Conservation (phyloP, 179 eudicot genomes). For the Gypsophila paniculata region DNA sequence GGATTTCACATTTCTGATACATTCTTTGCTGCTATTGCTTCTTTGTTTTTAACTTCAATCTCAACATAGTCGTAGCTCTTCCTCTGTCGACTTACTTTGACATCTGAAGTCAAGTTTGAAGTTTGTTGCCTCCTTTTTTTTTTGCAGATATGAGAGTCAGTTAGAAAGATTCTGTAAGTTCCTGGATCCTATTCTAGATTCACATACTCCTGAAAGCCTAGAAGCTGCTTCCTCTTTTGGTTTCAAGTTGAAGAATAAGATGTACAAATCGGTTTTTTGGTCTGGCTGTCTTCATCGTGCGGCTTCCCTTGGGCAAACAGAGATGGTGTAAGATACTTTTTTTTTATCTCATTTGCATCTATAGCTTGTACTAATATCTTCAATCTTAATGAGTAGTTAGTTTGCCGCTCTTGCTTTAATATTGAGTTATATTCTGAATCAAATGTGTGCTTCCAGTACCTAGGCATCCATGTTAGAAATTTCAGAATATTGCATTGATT, state of each 20-base stretch:
- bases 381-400: conserved; percentile 1
- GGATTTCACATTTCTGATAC: no score
- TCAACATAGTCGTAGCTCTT: no score
- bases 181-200: conserved; percentile 81
- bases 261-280: conserved; percentile 77
- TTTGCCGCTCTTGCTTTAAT: not conserved
- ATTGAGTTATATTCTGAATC: not conserved
- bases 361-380: not conserved
- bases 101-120: conserved; percentile 1
- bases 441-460: conserved; percentile 4
- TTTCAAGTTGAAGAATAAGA: conserved; percentile 53
- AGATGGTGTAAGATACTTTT: conserved; percentile 64
- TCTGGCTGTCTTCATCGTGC: conserved; percentile 65
- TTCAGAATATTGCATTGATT: not conserved
- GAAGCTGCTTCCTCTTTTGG: conserved; percentile 51
- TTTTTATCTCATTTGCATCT: no score
- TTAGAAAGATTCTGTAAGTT: conserved; percentile 86
- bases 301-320: conserved; percentile 73
- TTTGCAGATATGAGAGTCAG: conserved; percentile 70
- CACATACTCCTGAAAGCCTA: conserved; percentile 70
- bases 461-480: not conserved
- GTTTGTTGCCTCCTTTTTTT: not conserved
- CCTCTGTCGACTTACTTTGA: not conserved
- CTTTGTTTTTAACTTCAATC: no score
- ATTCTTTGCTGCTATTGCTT: no score